A percentile compares a stretch with the other conserved stretches of the same genome.
phyloP scores from a whole-genome alignment of 2,329 filamentous ascomycete genomes.

The Colletotrichum tropicicola region DNA sequence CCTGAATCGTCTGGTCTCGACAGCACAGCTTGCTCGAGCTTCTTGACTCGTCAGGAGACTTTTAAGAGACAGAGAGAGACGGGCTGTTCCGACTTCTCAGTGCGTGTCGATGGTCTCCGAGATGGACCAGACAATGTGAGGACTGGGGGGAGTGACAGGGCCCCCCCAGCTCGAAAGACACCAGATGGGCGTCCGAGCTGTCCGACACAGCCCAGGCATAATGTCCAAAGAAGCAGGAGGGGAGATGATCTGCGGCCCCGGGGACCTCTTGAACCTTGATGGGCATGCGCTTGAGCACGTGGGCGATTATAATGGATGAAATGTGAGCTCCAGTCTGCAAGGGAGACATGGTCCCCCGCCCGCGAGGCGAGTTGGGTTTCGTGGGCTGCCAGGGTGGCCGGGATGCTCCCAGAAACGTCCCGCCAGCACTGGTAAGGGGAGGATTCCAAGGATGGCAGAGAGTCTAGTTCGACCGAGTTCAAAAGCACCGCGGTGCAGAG shows the following conservation, averaged over 20 bases:
- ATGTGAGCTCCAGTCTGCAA: neutral
- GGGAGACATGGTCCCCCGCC: neutral
- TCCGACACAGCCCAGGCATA: neutral
- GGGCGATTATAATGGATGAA: neutral
- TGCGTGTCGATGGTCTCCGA: neutral
- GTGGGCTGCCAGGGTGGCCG: neutral
- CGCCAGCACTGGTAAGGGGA: neutral
- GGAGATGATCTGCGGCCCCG: slow-evolving; percentile 13
- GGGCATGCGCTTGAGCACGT: neutral
- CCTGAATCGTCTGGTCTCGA: neutral
- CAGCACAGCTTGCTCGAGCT: neutral
- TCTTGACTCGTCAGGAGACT: neutral
- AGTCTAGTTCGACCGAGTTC: neutral
- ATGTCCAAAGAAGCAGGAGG: neutral
- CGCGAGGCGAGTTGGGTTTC: slow-evolving; percentile 3
- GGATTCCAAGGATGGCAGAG: neutral
- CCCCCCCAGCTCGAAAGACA: neutral
- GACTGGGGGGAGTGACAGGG: neutral
- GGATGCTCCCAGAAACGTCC: slow-evolving; percentile 3
- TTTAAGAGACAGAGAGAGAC: neutral
- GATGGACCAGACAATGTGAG: too few species aligned
- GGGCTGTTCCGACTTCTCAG: neutral
- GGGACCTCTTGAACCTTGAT: slow-evolving; percentile 10
- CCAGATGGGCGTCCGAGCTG: slow-evolving; percentile 2
- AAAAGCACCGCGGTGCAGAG: neutral